phyloP scores from a whole-genome alignment of 2,329 filamentous ascomycete species.

The Fonsecaea nubica region DNA sequence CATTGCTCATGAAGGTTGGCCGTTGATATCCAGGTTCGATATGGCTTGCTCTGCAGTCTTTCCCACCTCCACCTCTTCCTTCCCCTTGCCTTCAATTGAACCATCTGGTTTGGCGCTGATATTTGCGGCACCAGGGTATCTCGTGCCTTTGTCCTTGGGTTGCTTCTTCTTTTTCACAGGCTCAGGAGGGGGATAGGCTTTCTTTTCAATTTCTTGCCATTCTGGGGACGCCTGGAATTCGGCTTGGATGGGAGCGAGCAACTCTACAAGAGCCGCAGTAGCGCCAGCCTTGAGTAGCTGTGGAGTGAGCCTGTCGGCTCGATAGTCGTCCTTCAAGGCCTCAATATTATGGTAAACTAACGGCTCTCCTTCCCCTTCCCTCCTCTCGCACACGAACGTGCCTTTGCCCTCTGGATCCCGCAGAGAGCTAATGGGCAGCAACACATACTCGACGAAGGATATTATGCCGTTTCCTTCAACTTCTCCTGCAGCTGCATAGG shows the following conservation, averaged over 20 bases:
- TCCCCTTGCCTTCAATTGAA: constrained; percentile 34
- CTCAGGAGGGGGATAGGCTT: constrained; percentile 79
- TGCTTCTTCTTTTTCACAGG: constrained; percentile 71
- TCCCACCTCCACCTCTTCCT: constrained; percentile 36
- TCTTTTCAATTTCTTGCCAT: constrained; percentile 78
- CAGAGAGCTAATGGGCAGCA: constrained; percentile 77
- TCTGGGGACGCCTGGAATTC: constrained; percentile 73
- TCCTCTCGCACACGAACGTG: constrained; percentile 70
- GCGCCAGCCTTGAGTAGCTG: constrained; percentile 88
- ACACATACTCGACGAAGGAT: constrained; percentile 83
- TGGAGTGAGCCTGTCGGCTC: constrained; percentile 79
- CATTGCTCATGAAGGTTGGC: constrained; percentile 18
- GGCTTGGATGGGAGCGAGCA: constrained; percentile 78
- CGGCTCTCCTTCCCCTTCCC: constrained; percentile 70
- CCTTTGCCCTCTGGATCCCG: constrained; percentile 54
- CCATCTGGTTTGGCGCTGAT: constrained; percentile 36
- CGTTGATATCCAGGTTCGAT: constrained; percentile 37
- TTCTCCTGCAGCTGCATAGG: constrained; percentile 75
- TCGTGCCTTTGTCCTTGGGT: constrained; percentile 75
- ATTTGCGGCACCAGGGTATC: constrained; percentile 60
- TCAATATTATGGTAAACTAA: constrained; percentile 79
- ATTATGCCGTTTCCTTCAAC: constrained; percentile 87
- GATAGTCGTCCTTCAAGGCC: constrained; percentile 80
- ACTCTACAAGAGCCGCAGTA: constrained; percentile 65
- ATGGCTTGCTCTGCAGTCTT: constrained; percentile 37